phyloP scores from a whole-genome alignment of 1,284 basidiomycete genomes.

The Malassezia brasiliensis region DNA sequence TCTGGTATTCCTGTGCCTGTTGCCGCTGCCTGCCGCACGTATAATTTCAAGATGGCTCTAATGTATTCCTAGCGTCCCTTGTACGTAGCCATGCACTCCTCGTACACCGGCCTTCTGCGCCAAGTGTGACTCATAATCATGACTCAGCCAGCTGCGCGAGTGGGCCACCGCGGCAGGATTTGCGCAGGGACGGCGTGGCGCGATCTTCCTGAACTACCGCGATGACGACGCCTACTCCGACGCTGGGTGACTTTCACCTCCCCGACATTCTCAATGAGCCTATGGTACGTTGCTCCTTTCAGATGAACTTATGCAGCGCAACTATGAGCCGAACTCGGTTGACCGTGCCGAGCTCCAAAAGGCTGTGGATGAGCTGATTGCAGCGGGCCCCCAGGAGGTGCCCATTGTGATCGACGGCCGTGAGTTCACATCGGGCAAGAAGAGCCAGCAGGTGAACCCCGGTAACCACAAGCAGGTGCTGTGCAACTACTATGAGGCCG shows the following conservation, averaged over 20 bases:
- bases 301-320: conserved; percentile 43
- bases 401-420: conserved; percentile 87
- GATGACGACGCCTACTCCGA: conserved; percentile 6
- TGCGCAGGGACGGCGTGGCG: too few species aligned
- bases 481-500: conserved; percentile 80
- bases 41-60: too few species aligned
- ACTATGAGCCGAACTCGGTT: conserved; percentile 68
- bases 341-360: conserved; percentile 69
- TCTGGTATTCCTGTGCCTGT: too few species aligned
- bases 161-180: too few species aligned
- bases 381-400: conserved; percentile 75
- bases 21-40: too few species aligned
- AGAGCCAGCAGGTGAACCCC: conserved; percentile 50
- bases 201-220: background rate
- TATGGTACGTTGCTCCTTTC: conserved; percentile 20
- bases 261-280: conserved; percentile 43
- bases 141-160: background rate
- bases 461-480: conserved; percentile 60
- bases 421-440: conserved; percentile 70
- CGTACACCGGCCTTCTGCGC: too few species aligned
- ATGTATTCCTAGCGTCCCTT: too few species aligned
- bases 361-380: conserved; percentile 69
- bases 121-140: background rate
- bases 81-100: too few species aligned
- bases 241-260: conserved; percentile 27